Base-by-base conservation (phyloP, 768 basidiomycete species). In the Calocybe indica region DNA sequence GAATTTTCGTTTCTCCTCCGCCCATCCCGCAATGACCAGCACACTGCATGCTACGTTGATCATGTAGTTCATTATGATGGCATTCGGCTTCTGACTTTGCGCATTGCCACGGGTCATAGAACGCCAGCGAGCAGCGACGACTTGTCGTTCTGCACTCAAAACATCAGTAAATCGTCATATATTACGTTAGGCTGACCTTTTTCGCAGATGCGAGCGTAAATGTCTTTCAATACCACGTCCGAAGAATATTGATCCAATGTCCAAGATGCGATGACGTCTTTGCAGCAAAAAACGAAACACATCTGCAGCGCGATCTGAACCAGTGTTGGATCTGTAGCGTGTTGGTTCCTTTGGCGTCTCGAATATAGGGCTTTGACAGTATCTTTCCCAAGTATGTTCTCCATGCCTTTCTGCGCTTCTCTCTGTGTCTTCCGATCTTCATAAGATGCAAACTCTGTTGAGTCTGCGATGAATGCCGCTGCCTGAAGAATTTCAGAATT, bases 121-220 rank as follows among this genome's bases (percentile, higher is more conserved):
- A 48, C 79, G 71, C 79, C 79, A 82, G 28, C 73, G 66, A 42
- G 78, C 80, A 11, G 78, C 71, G 29, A 76, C 69, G 1, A 72
- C 67, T 58, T 78, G 78, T 28, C 69, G 66, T 55, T 80, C 79
- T 77, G 45, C 12, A 12, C 31, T 9, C 8, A 32, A 11, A 32
- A 32, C 29, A 33, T 30, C 11, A 34, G 31, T 32, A 43, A 43
- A 13, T 31, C 6, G 29, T 10, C n/a, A 43, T 43, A 31, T n/a
- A 34, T 14, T 12, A 41, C 12, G 12, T 14, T 33, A 13, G n/a
- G 47, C 53, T 30, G 9, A 57, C 58, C 56, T 40, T 45, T 46
- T 3, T 38, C 13, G 10, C 40, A 30, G 13, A 59, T 57, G 1
- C 30, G 45, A 5, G 31, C 36, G 45, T 57, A 52, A 13, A 55